Conservation (phyloP, 2,329 filamentous ascomycete species). For the Colletotrichum plurivorum region DNA sequence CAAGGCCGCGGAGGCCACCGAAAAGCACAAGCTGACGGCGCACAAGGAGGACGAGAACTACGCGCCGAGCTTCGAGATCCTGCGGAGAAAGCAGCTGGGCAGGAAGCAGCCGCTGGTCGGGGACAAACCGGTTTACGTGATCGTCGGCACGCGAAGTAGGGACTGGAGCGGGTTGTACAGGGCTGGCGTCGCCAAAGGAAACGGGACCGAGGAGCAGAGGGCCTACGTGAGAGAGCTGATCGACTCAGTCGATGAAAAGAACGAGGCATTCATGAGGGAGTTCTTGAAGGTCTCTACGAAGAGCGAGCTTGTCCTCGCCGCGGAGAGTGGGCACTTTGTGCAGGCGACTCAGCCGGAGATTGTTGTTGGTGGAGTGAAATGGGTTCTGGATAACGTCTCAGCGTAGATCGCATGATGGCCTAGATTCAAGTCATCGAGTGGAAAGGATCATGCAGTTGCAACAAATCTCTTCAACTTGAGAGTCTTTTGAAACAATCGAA, state of each 20-base stretch:
- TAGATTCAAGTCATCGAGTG: no score
- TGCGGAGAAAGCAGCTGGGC: background rate
- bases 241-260: constrained; percentile 15
- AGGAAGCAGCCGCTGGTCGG: constrained; percentile 6
- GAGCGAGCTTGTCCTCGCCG: constrained; percentile 10
- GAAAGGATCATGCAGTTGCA: no score
- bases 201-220: constrained; percentile 28
- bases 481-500: no score
- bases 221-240: constrained; percentile 21
- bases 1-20: constrained; percentile 13
- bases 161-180: constrained; percentile 10
- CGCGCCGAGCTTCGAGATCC: constrained; percentile 11
- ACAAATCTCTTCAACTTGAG: no score
- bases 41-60: constrained; percentile 17
- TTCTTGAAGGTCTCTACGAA: constrained; percentile 18
- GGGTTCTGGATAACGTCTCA: constrained; percentile 14
- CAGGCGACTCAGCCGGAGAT: constrained; percentile 26
- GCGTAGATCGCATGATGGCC: no score
- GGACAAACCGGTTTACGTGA: constrained; percentile 21
- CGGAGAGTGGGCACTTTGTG: constrained; percentile 23
- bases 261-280: constrained; percentile 19
- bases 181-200: constrained; percentile 19
- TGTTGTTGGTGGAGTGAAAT: constrained; percentile 19
- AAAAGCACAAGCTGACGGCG: constrained; percentile 13
- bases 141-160: constrained; percentile 17